A percentile compares a stretch with the other conserved stretches of the same genome.
These are phyloP conservation scores for Schizothecium vesticola DNA, from an alignment of 495 filamentous ascomycete genomes.

Conservation along the genomic window DNA sequence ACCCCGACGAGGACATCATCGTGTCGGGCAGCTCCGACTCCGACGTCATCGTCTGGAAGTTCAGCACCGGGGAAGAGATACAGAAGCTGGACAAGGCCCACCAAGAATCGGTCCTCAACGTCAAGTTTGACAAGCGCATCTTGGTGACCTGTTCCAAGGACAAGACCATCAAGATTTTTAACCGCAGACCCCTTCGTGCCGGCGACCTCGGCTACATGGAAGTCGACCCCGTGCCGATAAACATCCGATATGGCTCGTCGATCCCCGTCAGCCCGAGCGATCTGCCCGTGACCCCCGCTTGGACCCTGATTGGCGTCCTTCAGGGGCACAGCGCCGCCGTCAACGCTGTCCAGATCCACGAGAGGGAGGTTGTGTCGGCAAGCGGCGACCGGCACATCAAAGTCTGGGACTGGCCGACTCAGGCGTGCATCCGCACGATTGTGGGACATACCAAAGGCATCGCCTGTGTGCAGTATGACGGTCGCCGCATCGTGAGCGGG, in stretches of 20 bases:
- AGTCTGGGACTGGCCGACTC: conserved; percentile 84
- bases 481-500: conserved; percentile 91
- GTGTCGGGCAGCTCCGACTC: conserved; percentile 91
- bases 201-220: conserved; percentile 60
- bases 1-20: conserved; percentile 81
- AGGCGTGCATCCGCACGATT: conserved; percentile 67
- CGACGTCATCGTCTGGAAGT: conserved; percentile 84
- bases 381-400: conserved; percentile 90
- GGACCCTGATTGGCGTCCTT: conserved; percentile 70
- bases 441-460: conserved; percentile 92
- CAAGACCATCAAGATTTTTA: conserved; percentile 93
- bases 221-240: conserved; percentile 52
- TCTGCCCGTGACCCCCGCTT: conserved; percentile 50
- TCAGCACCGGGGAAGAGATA: conserved; percentile 79
- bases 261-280: conserved; percentile 34
- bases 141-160: conserved; percentile 97
- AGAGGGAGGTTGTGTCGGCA: conserved; percentile 83
- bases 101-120: conserved; percentile 86
- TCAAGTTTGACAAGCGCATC: conserved; percentile 84
- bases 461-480: conserved; percentile 95
- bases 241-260: conserved; percentile 44
- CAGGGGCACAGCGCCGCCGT: conserved; percentile 85
- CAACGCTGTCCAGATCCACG: conserved; percentile 89
- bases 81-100: conserved; percentile 72
- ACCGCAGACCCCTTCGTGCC: conserved; percentile 62